Base-by-base conservation (phyloP, 2,329 filamentous ascomycete genomes). In the Graphium sp. region DNA sequence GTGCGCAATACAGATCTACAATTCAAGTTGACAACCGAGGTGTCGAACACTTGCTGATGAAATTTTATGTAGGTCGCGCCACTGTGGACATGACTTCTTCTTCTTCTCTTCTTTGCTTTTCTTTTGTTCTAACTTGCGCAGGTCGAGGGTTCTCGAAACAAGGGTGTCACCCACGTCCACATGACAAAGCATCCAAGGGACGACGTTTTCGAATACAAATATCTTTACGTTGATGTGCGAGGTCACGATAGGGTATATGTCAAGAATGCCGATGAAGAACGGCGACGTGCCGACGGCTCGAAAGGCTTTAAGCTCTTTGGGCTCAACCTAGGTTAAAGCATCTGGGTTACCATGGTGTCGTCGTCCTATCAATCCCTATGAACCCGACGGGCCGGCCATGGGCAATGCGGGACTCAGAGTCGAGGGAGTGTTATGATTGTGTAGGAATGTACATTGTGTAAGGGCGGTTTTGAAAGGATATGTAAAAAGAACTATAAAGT, bases 21-120 rank as follows among this genome's bases (percentile, higher is more conserved):
- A 24, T 34, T 14, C 14, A 29, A 22, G 30, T 25, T 16, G 35
- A 37, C 24, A 15, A 18, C 10, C 25, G 26, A 17, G 34, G 34
- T 18, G 32, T 34, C 20, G 34, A 91, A 36, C 84, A 94, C 48
- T 49, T 94, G 36, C 56, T 71, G 37, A 83, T 94, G 66, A 74
- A 83, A 40, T 94, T 94, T 49, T 73, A 89, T 46, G 77, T 80
- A 53, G 41, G 69, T 48, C n/a, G n/a, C n/a, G n/a, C n/a, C n/a
- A n/a, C n/a, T n/a, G n/a, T n/a, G n/a, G n/a, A n/a, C n/a, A n/a
- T n/a, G n/a, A n/a, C n/a, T n/a, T n/a, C n/a, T n/a, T n/a, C n/a
- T n/a, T n/a, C n/a, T n/a, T n/a, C n/a, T n/a, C n/a, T n/a, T n/a
- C n/a, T n/a, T n/a, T n/a, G n/a, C n/a, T n/a, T n/a, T n/a, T n/a